Evolutionary conservation across 192 early-diverging fungal species (phyloP), one percentile per base, ranked within the genome.

Genomic region (Coemansia pectinata): DNA sequence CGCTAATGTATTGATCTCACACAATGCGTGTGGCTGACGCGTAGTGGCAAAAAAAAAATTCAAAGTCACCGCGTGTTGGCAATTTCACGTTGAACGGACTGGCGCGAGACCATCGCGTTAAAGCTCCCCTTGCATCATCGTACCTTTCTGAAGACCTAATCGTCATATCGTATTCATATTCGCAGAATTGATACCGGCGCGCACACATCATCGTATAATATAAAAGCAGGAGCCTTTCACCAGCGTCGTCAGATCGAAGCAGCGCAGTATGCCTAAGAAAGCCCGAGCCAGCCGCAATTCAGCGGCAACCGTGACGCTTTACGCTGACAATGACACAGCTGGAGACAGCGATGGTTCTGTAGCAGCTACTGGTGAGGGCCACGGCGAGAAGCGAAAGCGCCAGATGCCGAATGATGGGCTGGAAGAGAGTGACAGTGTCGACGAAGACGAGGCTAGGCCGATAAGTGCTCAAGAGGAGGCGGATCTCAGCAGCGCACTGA

Each of bases 401-500:
- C 27, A 12, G 29, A 44, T 0, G 21, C 21, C n/a, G 45, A 34
- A 33, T 14, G 58, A 5, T 10, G 7, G 5, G 15, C 14, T 7
- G 29, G 19, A 4, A 34, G 34, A 8, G 2, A 14, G 58, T 21
- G 34, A 29, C 12, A 69, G 66, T 34, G 61, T 60, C 36, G 19
- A 23, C 33, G 21, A 55, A 2, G 44, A 47, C 41, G 61, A 67
- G 12, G 31, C 53, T 15, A 63, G 10, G 45, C 53, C 75, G 65
- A 84, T 84, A 48, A 88, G 90, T 7, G 86, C 90, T 23, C 88
- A 90, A 60, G 86, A 94, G 71, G 92, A 94, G 71, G 92, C 91
- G 62, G 90, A 87, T 62, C 86, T 92, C 85, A 91, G 90, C 73
- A 89, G 88, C 40, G 92, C 91, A 4, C 76, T 89, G n/a, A 94